These are phyloP conservation scores for Colletotrichum aenigma DNA, from an alignment of 2,329 filamentous ascomycete species.

Conservation along the genomic window DNA sequence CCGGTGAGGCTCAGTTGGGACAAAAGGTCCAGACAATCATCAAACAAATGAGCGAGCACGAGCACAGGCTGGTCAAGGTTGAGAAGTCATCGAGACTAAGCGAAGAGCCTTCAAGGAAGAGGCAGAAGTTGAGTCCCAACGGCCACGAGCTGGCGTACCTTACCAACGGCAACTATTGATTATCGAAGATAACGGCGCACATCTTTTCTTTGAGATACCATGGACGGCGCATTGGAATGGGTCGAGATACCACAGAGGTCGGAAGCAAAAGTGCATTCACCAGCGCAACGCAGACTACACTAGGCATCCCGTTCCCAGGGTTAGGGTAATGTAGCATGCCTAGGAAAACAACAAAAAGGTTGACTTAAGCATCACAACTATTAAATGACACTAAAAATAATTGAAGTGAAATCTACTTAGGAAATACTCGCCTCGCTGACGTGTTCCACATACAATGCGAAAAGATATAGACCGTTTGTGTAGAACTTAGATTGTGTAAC, in stretches of 20 bases:
- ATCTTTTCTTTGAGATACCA: background rate
- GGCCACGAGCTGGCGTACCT: background rate
- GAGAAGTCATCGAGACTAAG: background rate
- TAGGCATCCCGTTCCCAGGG: background rate
- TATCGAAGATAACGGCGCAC: background rate
- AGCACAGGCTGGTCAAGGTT: background rate
- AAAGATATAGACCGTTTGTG: background rate
- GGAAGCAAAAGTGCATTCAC: background rate
- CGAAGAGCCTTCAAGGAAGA: conserved; percentile 7
- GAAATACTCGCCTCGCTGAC: background rate
- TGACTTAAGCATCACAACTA: background rate
- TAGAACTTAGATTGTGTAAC: background rate
- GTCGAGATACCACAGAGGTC: conserved; percentile 1
- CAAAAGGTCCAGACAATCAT: background rate
- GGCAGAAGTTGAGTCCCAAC: background rate
- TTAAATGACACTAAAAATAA: background rate
- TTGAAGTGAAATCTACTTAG: background rate
- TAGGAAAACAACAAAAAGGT: background rate
- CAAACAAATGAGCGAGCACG: conserved; percentile 3
- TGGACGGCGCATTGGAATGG: background rate
- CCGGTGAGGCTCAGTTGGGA: background rate
- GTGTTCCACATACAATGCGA: background rate
- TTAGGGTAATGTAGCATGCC: background rate
- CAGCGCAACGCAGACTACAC: background rate
- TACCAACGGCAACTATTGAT: conserved; percentile 8